phyloP scores from a whole-genome alignment of 192 early-diverging fungal genomes.

The Glomus cerebriforme region DNA sequence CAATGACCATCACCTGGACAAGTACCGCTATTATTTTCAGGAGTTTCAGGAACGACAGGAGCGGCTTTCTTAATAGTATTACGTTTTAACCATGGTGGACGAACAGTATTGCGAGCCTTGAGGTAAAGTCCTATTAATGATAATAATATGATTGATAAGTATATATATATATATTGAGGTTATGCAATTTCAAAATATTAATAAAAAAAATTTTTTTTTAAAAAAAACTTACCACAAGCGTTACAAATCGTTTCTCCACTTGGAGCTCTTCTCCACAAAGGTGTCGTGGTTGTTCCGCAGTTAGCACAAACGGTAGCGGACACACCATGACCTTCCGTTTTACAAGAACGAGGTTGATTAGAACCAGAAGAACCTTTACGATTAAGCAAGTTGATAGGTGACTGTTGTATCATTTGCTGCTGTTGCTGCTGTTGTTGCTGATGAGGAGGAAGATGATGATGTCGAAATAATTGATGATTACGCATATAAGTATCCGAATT shows the following conservation, averaged over 20 bases:
- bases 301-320: conserved; percentile 73
- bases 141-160: not conserved
- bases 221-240: conserved; percentile 84
- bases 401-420: conserved; percentile 18
- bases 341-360: conserved; percentile 30
- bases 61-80: conserved; percentile 42
- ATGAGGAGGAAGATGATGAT: conserved; percentile 19
- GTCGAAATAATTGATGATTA: conserved; percentile 6
- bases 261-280: conserved; percentile 87
- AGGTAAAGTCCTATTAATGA: conserved; percentile 47
- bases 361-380: conserved; percentile 10
- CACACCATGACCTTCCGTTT: conserved; percentile 42
- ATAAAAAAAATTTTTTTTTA: conserved; percentile 2
- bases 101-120: conserved; percentile 57
- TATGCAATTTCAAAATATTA: not conserved
- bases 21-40: conserved; percentile 48
- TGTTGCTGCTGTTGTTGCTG: conserved; percentile 12
- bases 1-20: conserved; percentile 80
- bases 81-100: conserved; percentile 60
- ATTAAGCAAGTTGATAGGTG: conserved; percentile 26
- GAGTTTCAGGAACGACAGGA: not conserved
- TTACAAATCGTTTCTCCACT: conserved; percentile 94
- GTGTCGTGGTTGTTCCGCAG: conserved; percentile 88
- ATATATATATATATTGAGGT: not conserved
- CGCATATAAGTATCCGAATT: not conserved